Percentiles rank a stretch among this genome's conserved stretches.
Evolutionary conservation across 192 early-diverging fungal genomes (phyloP).

Genomic region (Gamsiella multidivaricata): DNA sequence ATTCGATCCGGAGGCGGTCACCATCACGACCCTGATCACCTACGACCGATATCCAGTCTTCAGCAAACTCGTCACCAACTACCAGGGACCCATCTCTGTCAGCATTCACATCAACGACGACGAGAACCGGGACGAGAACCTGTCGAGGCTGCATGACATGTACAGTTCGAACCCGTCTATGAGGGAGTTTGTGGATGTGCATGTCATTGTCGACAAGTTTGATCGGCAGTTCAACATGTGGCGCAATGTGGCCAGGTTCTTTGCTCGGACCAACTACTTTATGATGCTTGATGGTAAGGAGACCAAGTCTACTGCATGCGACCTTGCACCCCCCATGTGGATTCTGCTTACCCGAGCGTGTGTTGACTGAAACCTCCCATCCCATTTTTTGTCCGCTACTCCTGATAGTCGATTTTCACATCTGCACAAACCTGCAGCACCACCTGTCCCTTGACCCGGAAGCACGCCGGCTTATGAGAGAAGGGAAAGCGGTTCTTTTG

Average conservation of each 20-base stretch:
- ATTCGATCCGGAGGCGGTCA: slow-evolving; percentile 61
- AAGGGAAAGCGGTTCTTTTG: slow-evolving; percentile 58
- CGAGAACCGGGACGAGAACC: slow-evolving; percentile 48
- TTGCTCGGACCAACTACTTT: slow-evolving; percentile 67
- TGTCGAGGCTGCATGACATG: slow-evolving; percentile 57
- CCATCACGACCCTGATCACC: slow-evolving; percentile 67
- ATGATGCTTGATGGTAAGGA: slow-evolving; percentile 64
- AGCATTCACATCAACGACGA: slow-evolving; percentile 66
- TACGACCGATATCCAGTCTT: slow-evolving; percentile 53
- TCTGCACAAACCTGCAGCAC: slow-evolving; percentile 63
- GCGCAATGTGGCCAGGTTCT: slow-evolving; percentile 70
- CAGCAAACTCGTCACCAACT: slow-evolving; percentile 36
- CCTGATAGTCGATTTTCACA: slow-evolving; percentile 61
- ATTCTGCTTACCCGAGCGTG: no score
- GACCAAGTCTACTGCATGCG: neutral
- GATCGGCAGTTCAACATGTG: slow-evolving; percentile 72
- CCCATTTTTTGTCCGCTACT: no score
- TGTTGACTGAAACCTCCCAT: no score
- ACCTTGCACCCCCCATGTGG: no score
- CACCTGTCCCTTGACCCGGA: slow-evolving; percentile 41
- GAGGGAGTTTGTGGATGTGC: slow-evolving; percentile 61
- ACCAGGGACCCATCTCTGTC: slow-evolving; percentile 61
- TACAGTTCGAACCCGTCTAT: slow-evolving; percentile 59
- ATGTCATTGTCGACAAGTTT: slow-evolving; percentile 68
- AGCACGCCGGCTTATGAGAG: slow-evolving; percentile 51